These are phyloP conservation scores for Dactylellina parvicollis DNA, from an alignment of 2,329 filamentous ascomycete species.

Conservation along the genomic window DNA sequence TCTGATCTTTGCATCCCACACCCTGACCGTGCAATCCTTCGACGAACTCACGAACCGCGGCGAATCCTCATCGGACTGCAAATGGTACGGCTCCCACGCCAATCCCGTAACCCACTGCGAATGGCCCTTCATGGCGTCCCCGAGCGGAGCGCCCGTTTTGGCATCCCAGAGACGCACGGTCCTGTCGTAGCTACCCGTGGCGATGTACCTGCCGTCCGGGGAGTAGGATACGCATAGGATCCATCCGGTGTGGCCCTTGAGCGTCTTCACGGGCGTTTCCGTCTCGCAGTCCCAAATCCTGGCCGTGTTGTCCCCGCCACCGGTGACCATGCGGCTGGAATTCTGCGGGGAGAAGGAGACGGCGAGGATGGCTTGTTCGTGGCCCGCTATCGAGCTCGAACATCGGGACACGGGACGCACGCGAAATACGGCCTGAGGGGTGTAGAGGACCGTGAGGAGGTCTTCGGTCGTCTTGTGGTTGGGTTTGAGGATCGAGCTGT, in stretches of 20 bases:
- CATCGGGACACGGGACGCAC: slow-evolving; percentile 92
- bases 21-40: slow-evolving; percentile 54
- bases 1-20: slow-evolving; percentile 53
- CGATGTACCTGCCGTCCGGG: slow-evolving; percentile 29
- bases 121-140: slow-evolving; percentile 54
- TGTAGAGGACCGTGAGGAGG: slow-evolving; percentile 71
- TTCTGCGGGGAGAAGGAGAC: slow-evolving; percentile 47
- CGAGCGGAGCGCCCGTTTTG: slow-evolving; percentile 30
- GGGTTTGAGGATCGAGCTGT: slow-evolving; percentile 59
- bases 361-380: slow-evolving; percentile 47
- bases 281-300: slow-evolving; percentile 55
- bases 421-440: slow-evolving; percentile 90
- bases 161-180: slow-evolving; percentile 52
- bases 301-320: slow-evolving; percentile 72
- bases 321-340: slow-evolving; percentile 60
- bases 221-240: slow-evolving; percentile 43
- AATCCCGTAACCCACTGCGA: slow-evolving; percentile 35
- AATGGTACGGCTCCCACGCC: slow-evolving; percentile 49
- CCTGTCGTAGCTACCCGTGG: slow-evolving; percentile 42
- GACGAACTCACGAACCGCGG: slow-evolving; percentile 46
- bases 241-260: slow-evolving; percentile 67
- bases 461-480: slow-evolving; percentile 70
- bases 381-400: slow-evolving; percentile 67
- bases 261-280: slow-evolving; percentile 70
- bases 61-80: slow-evolving; percentile 24